Percentiles rank a stretch among this genome's conserved stretches.
Conservation (phyloP, 345 rosid genomes). For the Salix purpurea region DNA sequence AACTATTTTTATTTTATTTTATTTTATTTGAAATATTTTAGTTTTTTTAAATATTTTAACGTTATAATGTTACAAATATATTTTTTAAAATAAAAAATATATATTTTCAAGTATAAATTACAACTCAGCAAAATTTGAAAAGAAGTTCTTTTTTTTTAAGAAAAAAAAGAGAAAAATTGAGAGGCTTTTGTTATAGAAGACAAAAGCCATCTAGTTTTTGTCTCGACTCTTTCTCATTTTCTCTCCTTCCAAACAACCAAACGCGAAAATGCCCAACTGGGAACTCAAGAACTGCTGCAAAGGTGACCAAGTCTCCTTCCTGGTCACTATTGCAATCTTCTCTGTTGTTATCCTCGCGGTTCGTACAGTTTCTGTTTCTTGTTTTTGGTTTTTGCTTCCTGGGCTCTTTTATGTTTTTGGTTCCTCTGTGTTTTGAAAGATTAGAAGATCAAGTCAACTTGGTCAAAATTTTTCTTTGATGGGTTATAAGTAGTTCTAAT, state of each 20-base stretch:
- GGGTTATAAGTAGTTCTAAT: background rate
- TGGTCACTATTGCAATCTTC: conserved; percentile 70
- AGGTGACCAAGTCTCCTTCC: conserved; percentile 56
- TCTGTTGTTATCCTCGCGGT: conserved; percentile 82
- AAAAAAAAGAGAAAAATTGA: too few species aligned
- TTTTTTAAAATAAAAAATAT: too few species aligned
- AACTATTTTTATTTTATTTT: too few species aligned
- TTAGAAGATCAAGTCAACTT: background rate
- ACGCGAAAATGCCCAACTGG: conserved; percentile 55
- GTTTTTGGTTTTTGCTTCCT: too few species aligned
- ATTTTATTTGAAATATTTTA: too few species aligned
- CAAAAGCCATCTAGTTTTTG: background rate
- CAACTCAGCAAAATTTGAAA: background rate
- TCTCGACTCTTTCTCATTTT: background rate
- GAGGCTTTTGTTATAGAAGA: too few species aligned
- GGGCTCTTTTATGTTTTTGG: background rate
- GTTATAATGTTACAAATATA: too few species aligned
- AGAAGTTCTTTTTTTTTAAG: too few species aligned
- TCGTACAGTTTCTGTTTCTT: conserved; percentile 16
- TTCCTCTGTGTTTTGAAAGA: background rate
- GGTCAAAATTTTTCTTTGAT: background rate
- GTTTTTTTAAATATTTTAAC: too few species aligned
- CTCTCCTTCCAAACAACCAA: background rate
- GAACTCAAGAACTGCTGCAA: conserved; percentile 80
- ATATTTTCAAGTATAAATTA: too few species aligned